Conservation (phyloP, 2,329 filamentous ascomycete genomes). For the Macrophomina phaseolina region DNA sequence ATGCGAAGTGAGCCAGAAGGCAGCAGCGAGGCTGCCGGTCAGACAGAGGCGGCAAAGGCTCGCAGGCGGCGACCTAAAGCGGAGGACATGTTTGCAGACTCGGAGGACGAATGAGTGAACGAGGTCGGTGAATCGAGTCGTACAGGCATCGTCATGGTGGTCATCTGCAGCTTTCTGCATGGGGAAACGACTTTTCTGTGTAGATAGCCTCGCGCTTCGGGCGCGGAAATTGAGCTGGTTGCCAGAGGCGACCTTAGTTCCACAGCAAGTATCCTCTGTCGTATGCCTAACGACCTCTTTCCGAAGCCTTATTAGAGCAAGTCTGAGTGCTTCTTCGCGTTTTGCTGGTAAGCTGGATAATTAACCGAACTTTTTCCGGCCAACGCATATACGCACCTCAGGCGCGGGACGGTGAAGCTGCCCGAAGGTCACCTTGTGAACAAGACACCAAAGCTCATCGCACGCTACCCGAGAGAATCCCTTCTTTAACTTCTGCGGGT, state of each 20-base stretch:
- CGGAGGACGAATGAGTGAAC: slow-evolving; percentile 26
- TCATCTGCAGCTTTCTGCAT: not conserved
- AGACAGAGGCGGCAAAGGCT: slow-evolving; percentile 44
- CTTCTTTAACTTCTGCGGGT: slow-evolving; percentile 1
- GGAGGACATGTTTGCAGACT: slow-evolving; percentile 47
- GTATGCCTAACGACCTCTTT: not conserved
- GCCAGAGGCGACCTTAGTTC: not conserved
- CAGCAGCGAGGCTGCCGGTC: slow-evolving; percentile 34
- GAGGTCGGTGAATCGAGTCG: not conserved
- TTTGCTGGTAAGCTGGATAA: not conserved
- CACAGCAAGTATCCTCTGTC: not conserved
- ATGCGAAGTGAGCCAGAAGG: not conserved
- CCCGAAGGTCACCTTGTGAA: slow-evolving; percentile 21
- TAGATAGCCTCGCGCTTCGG: not conserved
- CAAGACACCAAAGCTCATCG: slow-evolving; percentile 21
- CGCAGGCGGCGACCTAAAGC: slow-evolving; percentile 42
- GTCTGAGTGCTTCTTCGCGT: too few relatives aligned
- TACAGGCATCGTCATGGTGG: not conserved
- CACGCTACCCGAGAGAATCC: slow-evolving; percentile 9
- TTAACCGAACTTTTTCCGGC: not conserved
- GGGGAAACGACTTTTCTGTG: not conserved
- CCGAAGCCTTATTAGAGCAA: not conserved
- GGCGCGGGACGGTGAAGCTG: slow-evolving; percentile 26
- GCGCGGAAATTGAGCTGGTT: not conserved
- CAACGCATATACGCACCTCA: not conserved